A percentile compares a stretch with the other conserved stretches of the same genome.
Evolutionary conservation across 495 filamentous ascomycete genomes (phyloP).

Genomic region (Parmelia sp.): DNA sequence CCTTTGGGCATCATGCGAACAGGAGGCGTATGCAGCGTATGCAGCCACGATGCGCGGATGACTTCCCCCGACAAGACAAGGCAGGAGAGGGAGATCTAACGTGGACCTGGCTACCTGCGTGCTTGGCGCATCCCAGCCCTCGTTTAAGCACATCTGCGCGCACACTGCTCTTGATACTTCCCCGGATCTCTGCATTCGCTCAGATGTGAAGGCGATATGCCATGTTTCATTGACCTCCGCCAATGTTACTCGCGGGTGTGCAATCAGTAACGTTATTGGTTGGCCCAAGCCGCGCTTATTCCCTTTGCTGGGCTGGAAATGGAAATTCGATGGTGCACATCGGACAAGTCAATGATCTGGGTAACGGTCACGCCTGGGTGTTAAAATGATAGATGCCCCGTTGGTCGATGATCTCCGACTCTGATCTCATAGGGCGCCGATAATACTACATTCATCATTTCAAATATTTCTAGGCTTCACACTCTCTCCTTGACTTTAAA

Average conservation of each 20-base stretch:
- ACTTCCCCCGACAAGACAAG: background rate
- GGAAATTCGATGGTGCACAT: background rate
- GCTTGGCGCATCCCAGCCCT: conserved; percentile 11
- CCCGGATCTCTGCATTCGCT: conserved; percentile 10
- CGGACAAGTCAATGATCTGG: background rate
- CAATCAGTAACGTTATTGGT: conserved; percentile 8
- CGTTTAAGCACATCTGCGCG: conserved; percentile 8
- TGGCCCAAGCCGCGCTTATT: background rate
- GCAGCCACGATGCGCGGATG: conserved; percentile 10
- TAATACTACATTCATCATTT: background rate
- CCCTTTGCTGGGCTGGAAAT: background rate
- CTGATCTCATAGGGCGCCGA: background rate
- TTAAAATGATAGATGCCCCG: conserved; percentile 10
- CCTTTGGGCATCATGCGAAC: conserved; percentile 7
- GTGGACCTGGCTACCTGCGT: conserved; percentile 1
- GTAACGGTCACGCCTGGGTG: background rate
- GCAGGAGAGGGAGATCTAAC: background rate
- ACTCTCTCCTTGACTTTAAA: background rate
- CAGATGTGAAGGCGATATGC: conserved; percentile 1
- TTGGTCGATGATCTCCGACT: conserved; percentile 1
- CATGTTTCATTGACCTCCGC: conserved; percentile 1
- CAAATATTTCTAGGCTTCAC: background rate
- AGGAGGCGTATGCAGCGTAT: conserved; percentile 5
- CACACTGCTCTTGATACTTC: conserved; percentile 6
- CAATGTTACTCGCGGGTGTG: conserved; percentile 3